phyloP scores from a whole-genome alignment of 108 stramenopile species.

The Hondaea fermentalgiana region DNA sequence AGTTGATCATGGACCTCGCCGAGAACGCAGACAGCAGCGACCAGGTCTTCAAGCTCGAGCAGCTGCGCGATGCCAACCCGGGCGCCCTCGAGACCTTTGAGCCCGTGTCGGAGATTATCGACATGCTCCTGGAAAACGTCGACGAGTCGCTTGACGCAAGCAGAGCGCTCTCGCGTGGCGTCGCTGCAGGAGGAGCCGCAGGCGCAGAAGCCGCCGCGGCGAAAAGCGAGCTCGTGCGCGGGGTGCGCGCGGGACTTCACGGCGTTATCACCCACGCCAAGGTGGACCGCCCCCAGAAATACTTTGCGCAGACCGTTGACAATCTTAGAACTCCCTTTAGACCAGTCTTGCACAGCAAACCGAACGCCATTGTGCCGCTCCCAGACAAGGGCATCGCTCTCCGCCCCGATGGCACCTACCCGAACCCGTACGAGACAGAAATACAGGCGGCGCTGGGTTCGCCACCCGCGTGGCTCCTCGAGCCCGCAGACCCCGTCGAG shows the following conservation, averaged over 20 bases:
- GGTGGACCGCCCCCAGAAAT: background rate
- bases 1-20: background rate
- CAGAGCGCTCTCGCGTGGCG: background rate
- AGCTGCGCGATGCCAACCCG: background rate
- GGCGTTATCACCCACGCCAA: constrained; percentile 19
- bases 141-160: background rate
- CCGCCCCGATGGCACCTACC: background rate
- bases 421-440: background rate
- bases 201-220: background rate
- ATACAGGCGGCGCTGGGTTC: background rate
- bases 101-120: background rate
- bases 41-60: background rate
- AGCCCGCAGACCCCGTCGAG: background rate
- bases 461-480: background rate
- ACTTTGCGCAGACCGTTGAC: background rate
- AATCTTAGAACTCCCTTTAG: background rate
- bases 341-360: background rate
- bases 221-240: constrained; percentile 5
- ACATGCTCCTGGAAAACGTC: background rate
- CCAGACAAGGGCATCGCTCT: background rate
- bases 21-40: constrained; percentile 11
- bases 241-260: background rate
- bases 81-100: background rate
- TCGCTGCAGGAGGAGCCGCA: background rate
- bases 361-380: background rate